Evolutionary conservation across 306 rosid genomes (phyloP).

Genomic region (Erythrophleum fordii): DNA sequence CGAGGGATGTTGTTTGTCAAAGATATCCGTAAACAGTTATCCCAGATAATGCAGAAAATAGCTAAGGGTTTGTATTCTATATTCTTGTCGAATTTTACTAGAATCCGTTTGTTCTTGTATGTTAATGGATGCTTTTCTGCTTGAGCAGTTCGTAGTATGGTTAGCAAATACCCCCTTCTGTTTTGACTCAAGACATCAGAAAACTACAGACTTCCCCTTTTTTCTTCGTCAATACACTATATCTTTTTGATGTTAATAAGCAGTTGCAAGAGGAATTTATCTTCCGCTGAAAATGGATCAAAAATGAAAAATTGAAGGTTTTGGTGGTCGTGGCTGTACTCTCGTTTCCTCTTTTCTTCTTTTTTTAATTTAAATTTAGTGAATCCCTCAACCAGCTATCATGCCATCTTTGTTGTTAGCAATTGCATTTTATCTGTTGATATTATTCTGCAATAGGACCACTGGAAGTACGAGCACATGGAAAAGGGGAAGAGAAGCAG

Average conservation of each 20-base stretch:
- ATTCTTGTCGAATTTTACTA: constrained; percentile 15
- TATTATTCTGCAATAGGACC: constrained; percentile 52
- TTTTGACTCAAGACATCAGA: background rate
- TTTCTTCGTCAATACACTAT: background rate
- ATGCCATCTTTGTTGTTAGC: constrained; percentile 7
- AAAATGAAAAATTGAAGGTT: background rate
- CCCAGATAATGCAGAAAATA: constrained; percentile 87
- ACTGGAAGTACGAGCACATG: constrained; percentile 57
- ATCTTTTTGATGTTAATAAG: background rate
- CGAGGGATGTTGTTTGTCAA: constrained; percentile 92
- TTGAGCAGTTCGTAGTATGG: background rate
- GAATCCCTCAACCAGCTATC: constrained; percentile 8
- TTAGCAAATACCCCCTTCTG: background rate
- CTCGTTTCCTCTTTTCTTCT: background rate
- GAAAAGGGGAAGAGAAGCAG: constrained; percentile 56
- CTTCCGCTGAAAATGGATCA: background rate
- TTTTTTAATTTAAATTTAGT: constrained; percentile 18
- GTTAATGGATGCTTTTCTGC: constrained; percentile 18
- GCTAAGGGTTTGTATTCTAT: constrained; percentile 70
- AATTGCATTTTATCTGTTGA: background rate
- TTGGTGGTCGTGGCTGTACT: background rate
- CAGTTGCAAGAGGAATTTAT: constrained; percentile 27
- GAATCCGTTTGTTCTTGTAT: constrained; percentile 6
- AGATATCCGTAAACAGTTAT: constrained; percentile 87
- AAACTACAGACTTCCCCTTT: background rate